A percentile compares a stretch with the other conserved stretches of the same genome.
phyloP scores from a whole-genome alignment of 495 filamentous ascomycete genomes.

The Podospora anserina region DNA sequence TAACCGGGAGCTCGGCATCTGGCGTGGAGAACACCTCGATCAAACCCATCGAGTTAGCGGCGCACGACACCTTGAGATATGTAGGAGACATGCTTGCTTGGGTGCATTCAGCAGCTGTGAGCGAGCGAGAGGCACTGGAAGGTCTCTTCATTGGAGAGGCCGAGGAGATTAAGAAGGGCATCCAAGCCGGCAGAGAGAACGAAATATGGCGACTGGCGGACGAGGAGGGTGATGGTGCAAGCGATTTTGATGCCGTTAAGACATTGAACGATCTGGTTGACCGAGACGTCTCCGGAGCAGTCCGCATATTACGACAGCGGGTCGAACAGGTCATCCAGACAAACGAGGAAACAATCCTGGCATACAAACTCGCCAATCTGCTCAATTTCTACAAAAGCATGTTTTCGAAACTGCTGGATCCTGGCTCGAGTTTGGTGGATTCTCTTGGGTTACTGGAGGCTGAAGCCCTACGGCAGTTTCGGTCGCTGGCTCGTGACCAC shows the following conservation, averaged over 20 bases:
- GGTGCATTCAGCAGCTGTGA: constrained; percentile 90
- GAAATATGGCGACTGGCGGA: constrained; percentile 74
- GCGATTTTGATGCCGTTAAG: constrained; percentile 73
- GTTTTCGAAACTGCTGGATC: constrained; percentile 73
- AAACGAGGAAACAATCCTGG: constrained; percentile 82
- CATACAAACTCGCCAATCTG: constrained; percentile 86
- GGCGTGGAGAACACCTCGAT: constrained; percentile 50
- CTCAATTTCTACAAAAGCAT: constrained; percentile 85
- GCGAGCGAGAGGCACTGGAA: constrained; percentile 89
- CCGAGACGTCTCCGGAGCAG: constrained; percentile 75
- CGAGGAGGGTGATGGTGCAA: constrained; percentile 54
- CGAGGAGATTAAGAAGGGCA: constrained; percentile 82
- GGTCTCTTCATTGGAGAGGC: constrained; percentile 86
- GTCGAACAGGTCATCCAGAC: constrained; percentile 89
- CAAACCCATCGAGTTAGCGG: constrained; percentile 91
- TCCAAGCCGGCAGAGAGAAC: constrained; percentile 79
- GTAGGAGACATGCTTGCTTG: constrained; percentile 98
- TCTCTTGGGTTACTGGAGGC: constrained; percentile 64
- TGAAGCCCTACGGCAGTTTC: constrained; percentile 80
- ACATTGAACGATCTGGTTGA: constrained; percentile 86
- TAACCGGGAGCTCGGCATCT: constrained; percentile 65
- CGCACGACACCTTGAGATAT: constrained; percentile 89
- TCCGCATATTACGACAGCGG: constrained; percentile 72
- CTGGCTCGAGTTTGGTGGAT: constrained; percentile 65
- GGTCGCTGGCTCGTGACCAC: constrained; percentile 72